A percentile compares a stretch with the other conserved stretches of the same genome.
Evolutionary conservation across 345 rosid species (phyloP).

Genomic region (Eucalyptus marginata): DNA sequence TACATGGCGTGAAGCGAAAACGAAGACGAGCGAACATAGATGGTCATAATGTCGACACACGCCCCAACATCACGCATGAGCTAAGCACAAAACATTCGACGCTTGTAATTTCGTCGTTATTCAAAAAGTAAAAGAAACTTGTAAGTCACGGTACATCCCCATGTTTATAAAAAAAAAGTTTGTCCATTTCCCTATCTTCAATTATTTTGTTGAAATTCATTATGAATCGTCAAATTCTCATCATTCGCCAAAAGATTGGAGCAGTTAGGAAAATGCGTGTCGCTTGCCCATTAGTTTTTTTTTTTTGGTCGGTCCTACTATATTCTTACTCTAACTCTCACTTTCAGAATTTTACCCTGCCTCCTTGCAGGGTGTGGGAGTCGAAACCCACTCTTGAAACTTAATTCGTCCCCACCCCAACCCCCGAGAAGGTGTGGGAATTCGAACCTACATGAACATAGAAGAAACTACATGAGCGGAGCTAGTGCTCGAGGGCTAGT

Average conservation of each 20-base stretch:
- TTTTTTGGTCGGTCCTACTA: no score
- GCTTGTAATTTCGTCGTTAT: not conserved
- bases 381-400: no score
- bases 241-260: not conserved
- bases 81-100: not conserved
- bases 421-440: no score
- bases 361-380: no score
- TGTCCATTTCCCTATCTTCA: not conserved
- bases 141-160: not conserved
- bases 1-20: not conserved
- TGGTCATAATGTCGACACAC: not conserved
- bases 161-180: not conserved
- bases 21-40: not conserved
- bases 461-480: not conserved
- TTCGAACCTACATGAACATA: not conserved
- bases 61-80: not conserved
- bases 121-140: not conserved
- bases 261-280: not conserved
- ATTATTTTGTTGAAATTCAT: not conserved
- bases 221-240: not conserved
- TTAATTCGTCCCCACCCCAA: no score
- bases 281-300: not conserved
- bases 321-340: no score
- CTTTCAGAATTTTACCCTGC: no score
- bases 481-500: not conserved